Base-by-base conservation (phyloP, 176 grass and related monocot species). In the Aegilops longissima region DNA sequence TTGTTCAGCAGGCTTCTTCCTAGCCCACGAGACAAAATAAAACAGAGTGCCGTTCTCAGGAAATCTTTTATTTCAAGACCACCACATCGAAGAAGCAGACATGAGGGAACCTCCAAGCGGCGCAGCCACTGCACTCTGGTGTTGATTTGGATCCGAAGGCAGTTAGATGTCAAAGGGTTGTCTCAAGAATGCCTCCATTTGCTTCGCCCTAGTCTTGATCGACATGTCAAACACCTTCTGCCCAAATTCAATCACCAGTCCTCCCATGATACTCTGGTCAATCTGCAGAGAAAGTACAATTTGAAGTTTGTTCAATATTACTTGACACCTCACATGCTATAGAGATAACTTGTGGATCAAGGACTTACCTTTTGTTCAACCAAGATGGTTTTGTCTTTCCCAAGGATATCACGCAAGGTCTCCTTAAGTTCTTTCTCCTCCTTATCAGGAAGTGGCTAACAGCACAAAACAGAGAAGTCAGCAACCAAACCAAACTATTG, bases 141-240 rank as follows among this genome's bases (percentile, higher is more conserved):
- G 69, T 14, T 85, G 73, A 13, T 77, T 80, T 80, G 27, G 66
- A 89, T 84, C 73, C 25, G 33, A 88, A 81, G 24, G 33, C 9
- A 38, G 67, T 94, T 82, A 96, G 17, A 92, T 66, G n/a, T 96
- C 61, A 72, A 96, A 62, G 40, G 97, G 97, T 65, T 94, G 92
- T 78, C 94, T 90, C 92, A 99, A 93, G 89, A 88, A 83, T 0
- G 85, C 54, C 83, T 99, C 97, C 97, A 99, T 99, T 86, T 99
- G 97, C 84, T 92, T 99, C 2, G 89, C 97, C 88, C 92, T 94
- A 9, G 94, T 96, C 90, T 58, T 99, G 82, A 99, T 99, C 12
- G 97, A 99, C 88, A 96, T 93, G 68, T 99, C 94, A 23, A 99
- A 90, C 27, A 99, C 94, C 85, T 81, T 96, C 80, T 94, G 90